A percentile compares a stretch with the other conserved stretches of the same genome.
Conservation (phyloP, 768 basidiomycete species). For the Amanita pallidorosea region DNA sequence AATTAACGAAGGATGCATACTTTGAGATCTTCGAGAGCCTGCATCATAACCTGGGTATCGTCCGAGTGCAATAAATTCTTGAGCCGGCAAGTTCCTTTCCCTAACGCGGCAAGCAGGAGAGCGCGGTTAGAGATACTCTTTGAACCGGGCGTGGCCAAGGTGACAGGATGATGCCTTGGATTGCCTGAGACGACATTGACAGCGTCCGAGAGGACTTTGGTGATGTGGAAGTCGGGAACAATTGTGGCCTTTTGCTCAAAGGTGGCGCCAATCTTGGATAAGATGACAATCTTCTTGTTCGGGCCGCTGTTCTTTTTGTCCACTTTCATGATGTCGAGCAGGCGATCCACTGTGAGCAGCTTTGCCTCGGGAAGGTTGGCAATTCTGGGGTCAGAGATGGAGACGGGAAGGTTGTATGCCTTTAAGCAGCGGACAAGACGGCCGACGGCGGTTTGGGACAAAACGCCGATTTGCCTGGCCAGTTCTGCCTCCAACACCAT, state of each 20-base stretch:
- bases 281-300: conserved; percentile 89
- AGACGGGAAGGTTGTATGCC: conserved; percentile 83
- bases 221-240: conserved; percentile 73
- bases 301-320: conserved; percentile 97
- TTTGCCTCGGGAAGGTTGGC: conserved; percentile 59
- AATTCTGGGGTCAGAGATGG: conserved; percentile 71
- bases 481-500: conserved; percentile 97
- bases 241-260: conserved; percentile 86
- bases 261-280: conserved; percentile 85
- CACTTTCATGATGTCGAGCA: conserved; percentile 89
- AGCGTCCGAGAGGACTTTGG: conserved; percentile 72
- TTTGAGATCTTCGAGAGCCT: conserved; percentile 80
- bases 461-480: conserved; percentile 76
- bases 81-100: conserved; percentile 76
- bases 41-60: conserved; percentile 99
- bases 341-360: conserved; percentile 63
- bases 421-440: conserved; percentile 81
- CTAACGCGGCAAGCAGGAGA: conserved; percentile 86
- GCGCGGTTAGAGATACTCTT: conserved; percentile 97
- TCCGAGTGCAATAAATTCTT: conserved; percentile 93
- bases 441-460: conserved; percentile 88
- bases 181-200: conserved; percentile 62
- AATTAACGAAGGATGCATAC: conserved; percentile 25
- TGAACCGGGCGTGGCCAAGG: conserved; percentile 88
- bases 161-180: conserved; percentile 47